Evolutionary conservation across 139 green algal species (phyloP).

Genomic region (Chlamydomonas schloesseri): DNA sequence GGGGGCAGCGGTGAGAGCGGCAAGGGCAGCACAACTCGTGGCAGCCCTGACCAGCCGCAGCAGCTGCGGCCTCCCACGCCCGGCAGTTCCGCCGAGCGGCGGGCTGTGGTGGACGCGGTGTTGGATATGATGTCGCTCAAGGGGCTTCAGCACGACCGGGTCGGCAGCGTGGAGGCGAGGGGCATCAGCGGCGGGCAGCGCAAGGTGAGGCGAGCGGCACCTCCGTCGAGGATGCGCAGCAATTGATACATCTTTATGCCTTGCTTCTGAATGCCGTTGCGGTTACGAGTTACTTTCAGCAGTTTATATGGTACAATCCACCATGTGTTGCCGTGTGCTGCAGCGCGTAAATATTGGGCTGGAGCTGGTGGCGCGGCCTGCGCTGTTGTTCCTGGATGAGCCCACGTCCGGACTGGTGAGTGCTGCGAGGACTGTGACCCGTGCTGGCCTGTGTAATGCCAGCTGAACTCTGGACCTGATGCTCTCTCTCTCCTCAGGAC

Average conservation of each 20-base stretch:
- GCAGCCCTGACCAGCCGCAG: too few relatives aligned
- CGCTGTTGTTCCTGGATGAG: slow-evolving; percentile 85
- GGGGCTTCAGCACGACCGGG: slow-evolving; percentile 29
- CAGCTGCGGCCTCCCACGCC: background rate
- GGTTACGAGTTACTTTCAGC: too few relatives aligned
- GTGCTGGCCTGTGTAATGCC: too few relatives aligned
- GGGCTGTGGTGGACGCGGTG: slow-evolving; percentile 27
- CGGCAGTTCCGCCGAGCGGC: background rate
- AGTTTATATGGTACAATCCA: too few relatives aligned
- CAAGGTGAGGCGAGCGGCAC: slow-evolving; percentile 64
- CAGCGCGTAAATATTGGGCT: slow-evolving; percentile 80
- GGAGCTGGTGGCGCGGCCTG: slow-evolving; percentile 78
- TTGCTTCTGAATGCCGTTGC: too few relatives aligned
- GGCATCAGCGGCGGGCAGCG: slow-evolving; percentile 79
- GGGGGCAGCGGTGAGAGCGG: background rate
- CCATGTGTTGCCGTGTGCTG: too few relatives aligned
- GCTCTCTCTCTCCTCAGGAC: background rate
- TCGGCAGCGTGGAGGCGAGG: slow-evolving; percentile 48
- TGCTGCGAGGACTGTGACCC: background rate
- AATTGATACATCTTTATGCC: too few relatives aligned
- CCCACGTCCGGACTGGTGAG: slow-evolving; percentile 73
- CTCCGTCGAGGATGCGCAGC: too few relatives aligned
- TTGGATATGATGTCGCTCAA: slow-evolving; percentile 52
- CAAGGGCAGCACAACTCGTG: background rate
- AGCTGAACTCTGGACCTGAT: too few relatives aligned